Base-by-base conservation (phyloP, 1,284 basidiomycete species). In the Chalciporus sp. region DNA sequence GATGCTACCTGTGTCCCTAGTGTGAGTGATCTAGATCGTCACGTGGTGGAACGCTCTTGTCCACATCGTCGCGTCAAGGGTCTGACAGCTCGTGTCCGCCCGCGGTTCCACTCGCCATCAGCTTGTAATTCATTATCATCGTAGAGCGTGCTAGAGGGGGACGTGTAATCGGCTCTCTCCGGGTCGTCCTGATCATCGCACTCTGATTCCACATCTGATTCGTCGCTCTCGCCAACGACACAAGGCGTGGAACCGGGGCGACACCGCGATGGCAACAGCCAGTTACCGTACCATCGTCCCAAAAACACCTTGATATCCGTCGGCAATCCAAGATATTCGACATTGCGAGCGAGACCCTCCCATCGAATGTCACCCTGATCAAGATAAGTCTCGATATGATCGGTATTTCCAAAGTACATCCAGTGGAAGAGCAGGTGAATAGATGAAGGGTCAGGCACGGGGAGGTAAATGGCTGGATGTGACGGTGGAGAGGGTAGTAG, bases 311-410 rank as follows among this genome's bases (percentile, higher is more conserved):
- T 88, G 66, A 90, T 81, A 48, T 89, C 86, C 10, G 79, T 69
- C 42, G 80, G 74, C 61, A 92, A 78, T 23, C 84, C 85, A 49
- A 92, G 83, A 62, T 89, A 92, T 66, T 91, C 89, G 63, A 85
- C 88, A 66, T 91, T 92, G 50, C 85, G 81, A n/a, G 86, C 88
- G 56, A 91, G 77, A 41, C 87, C 88, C 57, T 89, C 86, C 90
- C 88, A 92, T 42, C 81, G 80, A 48, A 90, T 75, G 48, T 73
- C 68, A n/a, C 84, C 82, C 17, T 74, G 69, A 54, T 80, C 76
- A 19, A 92, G 79, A 39, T 78, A 82, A 35, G 82, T 74, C 61
- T 83, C 79, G 60, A 92, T 86, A 55, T 76, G 76, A 41, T 73
- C 69, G 16, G 82, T 83, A 48, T 78, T 74, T 29, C 86, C 88